Conservation (phyloP, 1,284 basidiomycete genomes). For the Apiotrichum siamense region DNA sequence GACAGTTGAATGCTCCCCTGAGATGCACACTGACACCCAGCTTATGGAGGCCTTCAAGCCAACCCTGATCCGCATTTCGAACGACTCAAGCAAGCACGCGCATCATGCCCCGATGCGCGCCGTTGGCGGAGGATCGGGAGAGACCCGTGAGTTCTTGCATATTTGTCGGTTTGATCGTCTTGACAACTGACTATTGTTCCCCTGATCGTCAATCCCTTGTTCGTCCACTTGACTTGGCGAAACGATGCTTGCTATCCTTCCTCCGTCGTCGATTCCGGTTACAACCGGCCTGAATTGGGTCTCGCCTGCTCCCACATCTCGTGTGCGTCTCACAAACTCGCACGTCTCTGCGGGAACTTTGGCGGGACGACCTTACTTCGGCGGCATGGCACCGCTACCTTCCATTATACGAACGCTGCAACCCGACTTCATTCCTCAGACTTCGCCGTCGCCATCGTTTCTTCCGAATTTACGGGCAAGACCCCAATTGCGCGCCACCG, state of each 20-base stretch:
- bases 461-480: conserved; percentile 37
- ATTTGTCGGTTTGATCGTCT: neutral
- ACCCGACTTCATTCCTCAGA: conserved; percentile 26
- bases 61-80: conserved; percentile 39
- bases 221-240: too few species aligned
- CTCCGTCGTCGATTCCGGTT: too few species aligned
- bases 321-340: neutral
- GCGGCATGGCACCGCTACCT: too few species aligned
- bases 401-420: too few species aligned
- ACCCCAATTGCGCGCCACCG: conserved; percentile 45
- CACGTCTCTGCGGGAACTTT: too few species aligned
- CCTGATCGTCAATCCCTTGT: neutral
- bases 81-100: conserved; percentile 46
- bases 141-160: conserved; percentile 42
- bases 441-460: conserved; percentile 46
- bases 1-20: neutral
- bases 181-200: neutral
- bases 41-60: conserved; percentile 42
- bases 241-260: too few species aligned
- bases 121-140: conserved; percentile 42
- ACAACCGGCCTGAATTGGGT: too few species aligned
- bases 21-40: conserved; percentile 21
- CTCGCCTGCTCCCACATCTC: too few species aligned
- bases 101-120: conserved; percentile 47
- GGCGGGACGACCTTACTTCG: too few species aligned